Evolutionary conservation across 2,329 filamentous ascomycete species (phyloP).

Genomic region (Akanthomyces dipterigenus): DNA sequence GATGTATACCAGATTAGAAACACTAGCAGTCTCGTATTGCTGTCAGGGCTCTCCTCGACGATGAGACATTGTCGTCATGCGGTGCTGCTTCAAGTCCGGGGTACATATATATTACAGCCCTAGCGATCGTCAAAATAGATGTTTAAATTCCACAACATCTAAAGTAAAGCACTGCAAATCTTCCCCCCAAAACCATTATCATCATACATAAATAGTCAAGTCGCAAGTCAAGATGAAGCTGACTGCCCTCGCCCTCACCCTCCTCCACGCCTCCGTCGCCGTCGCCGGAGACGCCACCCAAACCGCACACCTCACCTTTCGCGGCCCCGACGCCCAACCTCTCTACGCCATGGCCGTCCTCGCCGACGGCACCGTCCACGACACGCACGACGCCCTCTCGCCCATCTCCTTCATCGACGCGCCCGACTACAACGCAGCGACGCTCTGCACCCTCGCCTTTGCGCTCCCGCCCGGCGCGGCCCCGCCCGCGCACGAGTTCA

Average conservation of each 20-base stretch:
- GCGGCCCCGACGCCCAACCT: constrained; percentile 30
- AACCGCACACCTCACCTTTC: constrained; percentile 37
- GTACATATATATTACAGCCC: not conserved
- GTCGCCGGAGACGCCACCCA: constrained; percentile 22
- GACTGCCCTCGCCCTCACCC: not conserved
- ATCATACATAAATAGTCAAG: not conserved
- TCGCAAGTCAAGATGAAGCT: constrained; percentile 12
- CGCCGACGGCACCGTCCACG: constrained; percentile 32
- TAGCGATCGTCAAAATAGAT: not conserved
- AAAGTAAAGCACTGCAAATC: not conserved
- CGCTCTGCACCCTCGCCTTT: constrained; percentile 34
- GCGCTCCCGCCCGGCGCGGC: constrained; percentile 10
- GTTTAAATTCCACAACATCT: too few relatives aligned
- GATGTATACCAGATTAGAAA: not conserved
- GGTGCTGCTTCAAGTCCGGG: constrained; percentile 11
- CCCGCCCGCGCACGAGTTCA: constrained; percentile 24
- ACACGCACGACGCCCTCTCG: constrained; percentile 35
- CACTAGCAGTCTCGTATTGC: not conserved
- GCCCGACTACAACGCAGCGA: constrained; percentile 35
- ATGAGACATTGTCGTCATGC: constrained; percentile 29
- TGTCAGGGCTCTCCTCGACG: constrained; percentile 16
- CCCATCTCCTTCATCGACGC: constrained; percentile 34
- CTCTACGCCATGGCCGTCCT: constrained; percentile 34
- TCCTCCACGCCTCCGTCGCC: constrained; percentile 7
- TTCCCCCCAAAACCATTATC: not conserved